A percentile compares a stretch with the other conserved stretches of the same genome.
phyloP scores from a whole-genome alignment of 2,329 filamentous ascomycete species.

The Phaeoacremonium minimum region DNA sequence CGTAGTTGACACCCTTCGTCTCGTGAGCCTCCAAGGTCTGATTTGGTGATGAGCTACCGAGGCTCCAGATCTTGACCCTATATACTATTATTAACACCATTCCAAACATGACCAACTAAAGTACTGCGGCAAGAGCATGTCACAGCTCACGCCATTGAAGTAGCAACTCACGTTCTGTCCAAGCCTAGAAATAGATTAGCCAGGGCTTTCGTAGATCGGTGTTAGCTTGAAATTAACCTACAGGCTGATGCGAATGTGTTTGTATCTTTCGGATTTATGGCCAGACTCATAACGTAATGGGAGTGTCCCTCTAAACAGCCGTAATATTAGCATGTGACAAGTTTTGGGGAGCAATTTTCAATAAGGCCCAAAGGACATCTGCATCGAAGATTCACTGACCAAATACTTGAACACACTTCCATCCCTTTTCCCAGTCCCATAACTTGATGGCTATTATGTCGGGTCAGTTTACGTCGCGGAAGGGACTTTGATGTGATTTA shows the following conservation, averaged over 20 bases:
- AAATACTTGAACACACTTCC: constrained; percentile 93
- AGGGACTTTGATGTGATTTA: background rate
- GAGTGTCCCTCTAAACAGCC: constrained; percentile 94
- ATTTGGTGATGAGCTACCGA: constrained; percentile 90
- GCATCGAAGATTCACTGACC: constrained; percentile 56
- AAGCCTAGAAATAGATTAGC: background rate
- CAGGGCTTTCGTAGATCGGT: background rate
- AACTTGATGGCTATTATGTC: constrained; percentile 71
- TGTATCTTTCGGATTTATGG: no score
- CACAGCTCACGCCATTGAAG: background rate
- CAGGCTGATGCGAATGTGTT: no score
- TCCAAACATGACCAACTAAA: no score
- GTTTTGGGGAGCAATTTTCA: no score
- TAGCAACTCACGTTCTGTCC: background rate
- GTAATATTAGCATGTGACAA: no score
- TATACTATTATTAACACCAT: no score
- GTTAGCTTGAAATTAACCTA: background rate
- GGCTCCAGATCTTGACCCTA: constrained; percentile 98
- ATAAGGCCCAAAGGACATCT: no score
- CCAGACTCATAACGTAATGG: no score
- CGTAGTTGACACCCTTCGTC: constrained; percentile 95
- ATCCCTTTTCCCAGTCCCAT: constrained; percentile 98
- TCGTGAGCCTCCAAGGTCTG: constrained; percentile 97
- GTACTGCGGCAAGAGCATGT: no score
- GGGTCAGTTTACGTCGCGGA: background rate